phyloP scores from a whole-genome alignment of 352 stramenopile species.

The Elongisporangium undulatum region DNA sequence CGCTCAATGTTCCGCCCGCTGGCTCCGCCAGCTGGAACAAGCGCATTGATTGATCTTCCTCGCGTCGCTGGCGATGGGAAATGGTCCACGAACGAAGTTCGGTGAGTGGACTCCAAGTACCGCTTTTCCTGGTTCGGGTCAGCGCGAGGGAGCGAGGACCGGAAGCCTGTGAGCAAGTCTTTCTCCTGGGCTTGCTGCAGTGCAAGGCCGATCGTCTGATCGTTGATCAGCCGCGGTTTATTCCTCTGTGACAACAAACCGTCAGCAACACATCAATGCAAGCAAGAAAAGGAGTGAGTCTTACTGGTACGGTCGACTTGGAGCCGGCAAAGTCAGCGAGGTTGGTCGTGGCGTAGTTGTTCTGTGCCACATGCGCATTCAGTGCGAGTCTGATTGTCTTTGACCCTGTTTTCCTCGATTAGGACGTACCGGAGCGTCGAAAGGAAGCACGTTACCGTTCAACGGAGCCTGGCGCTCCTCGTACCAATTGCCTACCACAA shows the following conservation, averaged over 20 bases:
- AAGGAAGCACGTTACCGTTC: slow-evolving; percentile 53
- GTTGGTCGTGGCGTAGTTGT: slow-evolving; percentile 57
- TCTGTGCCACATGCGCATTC: slow-evolving; percentile 20
- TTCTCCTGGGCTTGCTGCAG: slow-evolving; percentile 37
- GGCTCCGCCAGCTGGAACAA: slow-evolving; percentile 38
- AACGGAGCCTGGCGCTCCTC: slow-evolving; percentile 62
- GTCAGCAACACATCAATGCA: too few relatives aligned
- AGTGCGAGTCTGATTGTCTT: not conserved
- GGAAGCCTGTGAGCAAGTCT: slow-evolving; percentile 42
- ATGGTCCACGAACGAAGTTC: slow-evolving; percentile 47
- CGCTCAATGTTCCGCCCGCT: slow-evolving; percentile 40
- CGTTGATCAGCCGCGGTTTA: slow-evolving; percentile 51
- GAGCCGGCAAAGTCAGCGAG: slow-evolving; percentile 42
- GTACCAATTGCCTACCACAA: slow-evolving; percentile 71
- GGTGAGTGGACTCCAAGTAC: slow-evolving; percentile 63
- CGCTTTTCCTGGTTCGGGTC: slow-evolving; percentile 47
- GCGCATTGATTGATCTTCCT: slow-evolving; percentile 1
- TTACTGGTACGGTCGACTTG: slow-evolving; percentile 26
- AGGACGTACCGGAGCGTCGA: slow-evolving; percentile 43
- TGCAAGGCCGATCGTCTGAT: slow-evolving; percentile 50
- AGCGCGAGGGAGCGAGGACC: slow-evolving; percentile 38
- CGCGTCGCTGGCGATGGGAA: slow-evolving; percentile 14
- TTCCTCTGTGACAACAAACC: slow-evolving; percentile 17
- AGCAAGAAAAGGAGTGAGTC: too few relatives aligned
- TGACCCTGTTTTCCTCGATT: not conserved